Conservation (phyloP, 495 filamentous ascomycete genomes). For the Neurospora sp. region DNA sequence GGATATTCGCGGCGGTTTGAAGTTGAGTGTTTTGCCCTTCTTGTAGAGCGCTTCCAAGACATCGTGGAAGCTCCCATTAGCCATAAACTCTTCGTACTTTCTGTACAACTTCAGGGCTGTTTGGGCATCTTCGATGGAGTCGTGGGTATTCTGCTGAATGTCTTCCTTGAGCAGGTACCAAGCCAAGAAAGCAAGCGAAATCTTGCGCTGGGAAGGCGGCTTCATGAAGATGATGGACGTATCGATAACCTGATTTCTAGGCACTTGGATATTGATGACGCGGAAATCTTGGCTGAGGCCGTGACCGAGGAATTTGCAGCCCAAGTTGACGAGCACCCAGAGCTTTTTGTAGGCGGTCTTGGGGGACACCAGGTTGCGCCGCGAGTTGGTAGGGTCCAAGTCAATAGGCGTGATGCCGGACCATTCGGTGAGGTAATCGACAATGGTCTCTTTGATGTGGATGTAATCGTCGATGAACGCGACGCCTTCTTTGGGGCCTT, state of each 20-base stretch:
- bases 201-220: conserved; percentile 56
- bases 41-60: conserved; percentile 78
- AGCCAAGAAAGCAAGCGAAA: conserved; percentile 80
- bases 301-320: conserved; percentile 89
- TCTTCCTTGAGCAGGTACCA: conserved; percentile 81
- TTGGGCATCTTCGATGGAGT: conserved; percentile 85
- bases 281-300: conserved; percentile 90
- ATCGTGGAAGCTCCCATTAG: conserved; percentile 66
- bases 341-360: conserved; percentile 96
- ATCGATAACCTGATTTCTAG: conserved; percentile 83
- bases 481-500: conserved; percentile 61
- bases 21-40: conserved; percentile 59
- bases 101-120: conserved; percentile 83
- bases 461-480: conserved; percentile 99
- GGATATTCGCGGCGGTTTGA: conserved; percentile 52
- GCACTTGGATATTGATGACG: conserved; percentile 94
- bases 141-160: conserved; percentile 84
- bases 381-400: conserved; percentile 60
- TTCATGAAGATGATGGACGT: conserved; percentile 82
- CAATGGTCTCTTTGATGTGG: conserved; percentile 75
- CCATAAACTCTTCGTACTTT: conserved; percentile 80
- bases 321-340: conserved; percentile 91
- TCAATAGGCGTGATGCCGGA: conserved; percentile 84
- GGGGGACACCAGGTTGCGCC: conserved; percentile 71
- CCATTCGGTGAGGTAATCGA: conserved; percentile 89